Percentiles rank a stretch among this genome's conserved stretches.
These are phyloP conservation scores for Candida dendrica DNA, from an alignment of 805 yeast species.

Conservation along the genomic window DNA sequence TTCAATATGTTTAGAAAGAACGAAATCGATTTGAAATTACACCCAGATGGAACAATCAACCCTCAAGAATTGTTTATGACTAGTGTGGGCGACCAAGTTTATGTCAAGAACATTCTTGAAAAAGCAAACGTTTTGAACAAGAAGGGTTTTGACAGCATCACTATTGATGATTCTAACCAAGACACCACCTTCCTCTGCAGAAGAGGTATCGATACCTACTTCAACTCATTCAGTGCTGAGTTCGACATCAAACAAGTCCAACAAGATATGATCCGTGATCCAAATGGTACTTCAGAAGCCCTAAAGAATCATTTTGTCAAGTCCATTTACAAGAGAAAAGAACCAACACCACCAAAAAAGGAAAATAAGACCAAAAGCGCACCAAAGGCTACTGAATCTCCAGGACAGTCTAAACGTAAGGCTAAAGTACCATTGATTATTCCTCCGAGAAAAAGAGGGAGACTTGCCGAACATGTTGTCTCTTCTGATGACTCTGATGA, in stretches of 20 bases:
- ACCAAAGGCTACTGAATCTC: not conserved
- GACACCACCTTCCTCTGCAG: slow-evolving; percentile 24
- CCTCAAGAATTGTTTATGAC: slow-evolving; percentile 49
- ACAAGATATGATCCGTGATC: slow-evolving; percentile 14
- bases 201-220: slow-evolving; percentile 26
- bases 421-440: not conserved
- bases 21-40: slow-evolving; percentile 29
- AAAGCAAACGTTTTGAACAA: slow-evolving; percentile 37
- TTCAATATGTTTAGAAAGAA: slow-evolving; percentile 36
- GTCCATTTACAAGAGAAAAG: slow-evolving; percentile 3
- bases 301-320: slow-evolving; percentile 15
- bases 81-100: slow-evolving; percentile 38
- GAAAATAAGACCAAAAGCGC: too few species aligned
- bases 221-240: slow-evolving; percentile 16
- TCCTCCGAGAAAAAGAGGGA: too few species aligned
- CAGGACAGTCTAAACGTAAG: not conserved
- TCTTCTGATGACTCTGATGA: not conserved
- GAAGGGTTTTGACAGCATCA: slow-evolving; percentile 25
- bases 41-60: slow-evolving; percentile 20
- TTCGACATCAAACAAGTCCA: slow-evolving; percentile 17
- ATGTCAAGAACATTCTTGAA: slow-evolving; percentile 34
- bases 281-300: slow-evolving; percentile 18
- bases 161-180: slow-evolving; percentile 28
- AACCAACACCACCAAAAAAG: not conserved
- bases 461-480: not conserved